Evolutionary conservation across 371 early-diverging fungal species (phyloP), one percentile per base, ranked within the genome.

Genomic region (Saksenaea oblongispora): DNA sequence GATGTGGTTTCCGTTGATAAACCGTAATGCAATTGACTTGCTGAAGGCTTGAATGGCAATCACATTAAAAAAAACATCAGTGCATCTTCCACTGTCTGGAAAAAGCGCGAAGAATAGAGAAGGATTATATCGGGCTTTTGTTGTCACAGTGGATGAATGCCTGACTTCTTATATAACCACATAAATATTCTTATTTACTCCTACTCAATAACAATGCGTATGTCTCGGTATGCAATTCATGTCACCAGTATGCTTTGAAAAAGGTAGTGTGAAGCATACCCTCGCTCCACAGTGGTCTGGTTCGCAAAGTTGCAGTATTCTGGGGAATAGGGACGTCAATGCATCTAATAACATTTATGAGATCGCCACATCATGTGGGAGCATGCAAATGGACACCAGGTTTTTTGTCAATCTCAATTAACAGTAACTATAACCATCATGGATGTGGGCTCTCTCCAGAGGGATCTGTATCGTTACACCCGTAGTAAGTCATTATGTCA

Each of bases 331-430:
- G n/a, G 58, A 58, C 58, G 5, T 34, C 35, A 58, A 58, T 26
- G 58, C 58, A 15, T 36, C 36, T 26, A 58, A 58, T n/a, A 58
- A 58, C 34, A 58, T 58, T n/a, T 58, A 17, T 26, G 17, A n/a
- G 27, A 58, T 58, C 36, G 58, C 58, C 15, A 37, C 4, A 36
- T 28, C 7, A 17, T 58, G 2, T 58, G 58, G 58, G 36, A 17
- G n/a, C 11, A 37, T n/a, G 15, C 14, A 15, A 26, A 37, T 17
- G 18, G 58, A 17, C 58, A 31, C 37, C 22, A 34, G 18, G 58
- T 18, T 22, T 58, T 58, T 26, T 14, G 18, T 34, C 18, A 37
- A 36, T 24, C 39, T 22, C 18, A 34, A 14, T 37, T 22, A 34
- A 28, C 37, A 31, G 34, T 17, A 31, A 26, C n/a, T n/a, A n/a